phyloP scores from a whole-genome alignment of 495 filamentous ascomycete species.

The Daldinia decipiens region DNA sequence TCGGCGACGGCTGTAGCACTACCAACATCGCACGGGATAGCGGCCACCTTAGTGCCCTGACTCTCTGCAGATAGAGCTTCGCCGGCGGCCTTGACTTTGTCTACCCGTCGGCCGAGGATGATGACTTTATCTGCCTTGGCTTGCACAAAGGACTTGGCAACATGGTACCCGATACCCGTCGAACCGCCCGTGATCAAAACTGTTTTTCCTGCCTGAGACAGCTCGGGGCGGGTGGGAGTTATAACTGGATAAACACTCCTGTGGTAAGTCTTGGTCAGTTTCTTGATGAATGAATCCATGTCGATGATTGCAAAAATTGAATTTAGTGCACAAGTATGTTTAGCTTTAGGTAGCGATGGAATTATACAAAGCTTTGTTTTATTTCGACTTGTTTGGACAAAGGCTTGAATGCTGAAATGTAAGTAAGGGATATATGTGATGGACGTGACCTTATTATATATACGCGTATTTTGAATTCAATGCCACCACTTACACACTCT shows the following conservation, averaged over 20 bases:
- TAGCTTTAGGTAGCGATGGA: not conserved
- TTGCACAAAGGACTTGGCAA: slow-evolving; percentile 48
- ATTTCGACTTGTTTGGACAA: not conserved
- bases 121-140: slow-evolving; percentile 45
- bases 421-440: not conserved
- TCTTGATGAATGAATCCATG: not conserved
- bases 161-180: slow-evolving; percentile 49
- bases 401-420: not conserved
- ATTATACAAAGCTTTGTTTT: not conserved
- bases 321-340: not conserved
- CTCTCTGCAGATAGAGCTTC: slow-evolving; percentile 7
- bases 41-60: slow-evolving; percentile 25
- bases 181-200: slow-evolving; percentile 61
- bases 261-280: slow-evolving; percentile 46
- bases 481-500: not conserved
- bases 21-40: slow-evolving; percentile 42
- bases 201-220: slow-evolving; percentile 58
- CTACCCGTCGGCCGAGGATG: slow-evolving; percentile 45
- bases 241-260: slow-evolving; percentile 52
- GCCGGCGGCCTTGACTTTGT: slow-evolving; percentile 24
- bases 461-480: not conserved
- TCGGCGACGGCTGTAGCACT: slow-evolving; percentile 34
- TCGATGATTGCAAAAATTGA: not conserved
- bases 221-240: slow-evolving; percentile 54
- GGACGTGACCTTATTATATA: not conserved